Base-by-base conservation (phyloP, 2,329 filamentous ascomycete species). In the Colletotrichum australisinense region DNA sequence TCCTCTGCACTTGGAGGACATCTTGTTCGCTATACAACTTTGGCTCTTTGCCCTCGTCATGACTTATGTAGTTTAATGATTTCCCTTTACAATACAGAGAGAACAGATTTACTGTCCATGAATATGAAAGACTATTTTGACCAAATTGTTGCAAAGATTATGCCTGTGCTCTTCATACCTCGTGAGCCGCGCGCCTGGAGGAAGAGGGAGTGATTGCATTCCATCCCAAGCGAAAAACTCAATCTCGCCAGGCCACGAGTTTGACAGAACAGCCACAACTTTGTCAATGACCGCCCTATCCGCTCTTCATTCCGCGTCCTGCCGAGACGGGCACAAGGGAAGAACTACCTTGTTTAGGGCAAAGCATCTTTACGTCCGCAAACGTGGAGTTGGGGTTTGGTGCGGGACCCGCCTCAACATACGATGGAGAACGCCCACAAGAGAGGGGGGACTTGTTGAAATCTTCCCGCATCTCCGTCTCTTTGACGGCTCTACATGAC, bases 41-140 rank as follows among this genome's bases (percentile, higher is more conserved):
- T 26, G 22, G 35, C n/a, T 7, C n/a, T 42, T 24, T 59, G 64
- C 12, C 65, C 49, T 28, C 22, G 67, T 71, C 24, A 60, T 42
- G 56, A 52, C 28, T 30, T n/a, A 67, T 67, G 56, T 60, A 70
- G 22, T 60, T 55, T 60, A 55, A 67, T 71, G 56, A 68, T 52
- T 64, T 46, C 16, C 5, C 5, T 46, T 70, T 52, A 14, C n/a
- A 24, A 52, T 14, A 19, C n/a, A 63, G 3, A 68, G 22, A 19
- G 22, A 19, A 24, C 30, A 16, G 32, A 24, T 55, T n/a, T 38
- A 42, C 24, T 55, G 24, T 55, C 46, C 22, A 55, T 63, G 16
- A 53, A 8, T 26, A 22, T 11, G 1, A 26, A 26, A 26, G 26
- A 26, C 26, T 26, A 26, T 26, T 26, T 26, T 26, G 4, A 26